phyloP scores from a whole-genome alignment of 2,329 filamentous ascomycete species.

The Scopulariopsis brevicaulis region DNA sequence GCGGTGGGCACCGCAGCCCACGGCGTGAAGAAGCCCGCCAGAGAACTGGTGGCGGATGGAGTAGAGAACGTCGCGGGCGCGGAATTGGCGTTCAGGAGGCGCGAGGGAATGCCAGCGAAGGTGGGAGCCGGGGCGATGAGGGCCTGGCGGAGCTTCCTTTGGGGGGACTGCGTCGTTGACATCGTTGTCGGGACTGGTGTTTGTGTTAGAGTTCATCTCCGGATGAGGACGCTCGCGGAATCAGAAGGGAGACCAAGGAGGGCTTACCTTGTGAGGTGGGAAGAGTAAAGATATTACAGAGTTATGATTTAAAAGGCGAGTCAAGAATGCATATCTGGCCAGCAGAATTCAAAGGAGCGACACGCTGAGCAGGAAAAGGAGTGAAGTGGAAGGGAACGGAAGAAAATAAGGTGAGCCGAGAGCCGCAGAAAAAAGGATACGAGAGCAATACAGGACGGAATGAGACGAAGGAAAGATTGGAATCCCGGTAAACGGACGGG shows the following conservation, averaged over 20 bases:
- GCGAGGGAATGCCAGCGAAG: no score
- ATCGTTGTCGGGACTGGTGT: background rate
- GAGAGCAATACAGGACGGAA: background rate
- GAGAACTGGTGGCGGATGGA: no score
- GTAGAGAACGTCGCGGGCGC: no score
- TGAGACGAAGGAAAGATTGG: background rate
- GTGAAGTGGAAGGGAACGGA: background rate
- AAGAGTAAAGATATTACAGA: background rate
- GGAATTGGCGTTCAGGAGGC: no score
- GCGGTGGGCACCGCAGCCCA: background rate
- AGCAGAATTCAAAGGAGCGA: slow-evolving; percentile 4
- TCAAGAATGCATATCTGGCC: slow-evolving; percentile 3
- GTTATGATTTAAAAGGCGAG: background rate
- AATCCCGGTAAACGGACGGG: slow-evolving; percentile 2
- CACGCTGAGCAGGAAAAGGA: background rate
- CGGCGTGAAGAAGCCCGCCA: background rate
- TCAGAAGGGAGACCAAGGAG: background rate
- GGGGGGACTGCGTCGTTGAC: background rate
- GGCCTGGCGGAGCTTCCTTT: no score
- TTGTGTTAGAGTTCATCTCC: no score
- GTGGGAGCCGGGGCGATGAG: background rate
- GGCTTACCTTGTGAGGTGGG: background rate
- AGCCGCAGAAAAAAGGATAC: background rate
- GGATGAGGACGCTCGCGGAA: no score
- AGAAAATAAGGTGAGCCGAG: background rate